Base-by-base conservation (phyloP, 345 rosid genomes). In the Citrus sp. region DNA sequence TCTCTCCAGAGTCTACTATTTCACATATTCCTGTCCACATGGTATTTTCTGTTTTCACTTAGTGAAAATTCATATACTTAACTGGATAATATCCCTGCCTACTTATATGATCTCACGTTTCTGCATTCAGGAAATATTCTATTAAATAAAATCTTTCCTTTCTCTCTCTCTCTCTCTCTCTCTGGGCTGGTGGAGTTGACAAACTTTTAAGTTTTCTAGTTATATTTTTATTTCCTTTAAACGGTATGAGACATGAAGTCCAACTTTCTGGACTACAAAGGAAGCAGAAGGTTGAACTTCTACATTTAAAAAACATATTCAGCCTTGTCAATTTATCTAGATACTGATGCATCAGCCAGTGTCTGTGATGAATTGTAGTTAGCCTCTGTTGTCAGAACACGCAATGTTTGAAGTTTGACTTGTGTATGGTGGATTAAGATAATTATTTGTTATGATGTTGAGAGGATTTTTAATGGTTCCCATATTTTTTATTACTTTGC, bases 21-120 rank as follows among this genome's bases (percentile, higher is more conserved):
- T 97, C 97, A 74, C 91, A 93, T 80, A 87, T 91, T 87, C 97
- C 97, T 67, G 87, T 97, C 51, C 99, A 94, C 86, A 98, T 94
- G 98, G 99, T 97, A 85, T 74, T 49, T 77, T 32, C 12, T 74
- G 40, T 40, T 70, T 58, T 32, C 24, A n/a, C 49, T 16, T 67
- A 67, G 51, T 21, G 10, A 60, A 42, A 59, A n/a, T 81, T 77
- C 9, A 66, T 66, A 19, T 35, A 76, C 54, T 51, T 22, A 32
- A 54, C 37, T 67, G 65, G 61, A 74, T 55, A 32, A 75, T 30
- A 67, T 34, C 62, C 63, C 7, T 35, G 46, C 79, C 65, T 66
- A 55, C 55, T 22, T 56, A 27, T 4, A n/a, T 34, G 35, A 67
- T 76, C 54, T 54, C 13, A n/a, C 54, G 40, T n/a, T 51, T 76